Percentiles rank a stretch among this genome's conserved stretches.
phyloP scores from a whole-genome alignment of 148 eudicot genomes.

The Vaccinium corymbosum region DNA sequence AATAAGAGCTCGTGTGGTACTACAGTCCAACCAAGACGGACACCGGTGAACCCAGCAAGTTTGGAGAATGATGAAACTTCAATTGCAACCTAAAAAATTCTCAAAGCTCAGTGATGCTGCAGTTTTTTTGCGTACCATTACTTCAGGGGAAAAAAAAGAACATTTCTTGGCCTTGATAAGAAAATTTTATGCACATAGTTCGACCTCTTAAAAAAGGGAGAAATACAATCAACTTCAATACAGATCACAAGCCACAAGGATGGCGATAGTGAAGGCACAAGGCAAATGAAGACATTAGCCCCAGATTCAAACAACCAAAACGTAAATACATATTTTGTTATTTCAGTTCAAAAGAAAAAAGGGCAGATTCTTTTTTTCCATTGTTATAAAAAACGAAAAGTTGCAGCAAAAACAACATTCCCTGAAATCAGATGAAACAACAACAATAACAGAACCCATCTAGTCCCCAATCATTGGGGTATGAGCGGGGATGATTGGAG shows the following conservation, averaged over 20 bases:
- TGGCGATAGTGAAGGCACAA: background rate
- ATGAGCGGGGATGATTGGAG: no score
- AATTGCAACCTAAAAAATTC: conserved; percentile 61
- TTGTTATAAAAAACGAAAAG: background rate
- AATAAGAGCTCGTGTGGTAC: conserved; percentile 60
- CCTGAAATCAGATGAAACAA: background rate
- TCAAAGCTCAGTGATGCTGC: background rate
- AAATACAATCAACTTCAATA: background rate
- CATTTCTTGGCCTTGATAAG: background rate
- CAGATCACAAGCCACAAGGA: background rate
- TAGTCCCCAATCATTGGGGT: no score
- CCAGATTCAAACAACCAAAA: background rate
- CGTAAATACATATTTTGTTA: background rate
- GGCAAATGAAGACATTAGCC: background rate
- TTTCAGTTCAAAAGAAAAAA: background rate
- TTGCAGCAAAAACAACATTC: background rate
- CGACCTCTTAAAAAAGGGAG: background rate
- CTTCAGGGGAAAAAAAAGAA: background rate
- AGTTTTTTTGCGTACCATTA: background rate
- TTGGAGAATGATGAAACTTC: conserved; percentile 87
- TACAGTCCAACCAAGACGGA: conserved; percentile 85
- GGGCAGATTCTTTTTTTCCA: background rate
- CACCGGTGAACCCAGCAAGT: conserved; percentile 81
- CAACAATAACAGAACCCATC: no score
- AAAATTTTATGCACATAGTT: background rate